Evolutionary conservation across 306 rosid genomes (phyloP).

Genomic region (Acacia melanoxylon): DNA sequence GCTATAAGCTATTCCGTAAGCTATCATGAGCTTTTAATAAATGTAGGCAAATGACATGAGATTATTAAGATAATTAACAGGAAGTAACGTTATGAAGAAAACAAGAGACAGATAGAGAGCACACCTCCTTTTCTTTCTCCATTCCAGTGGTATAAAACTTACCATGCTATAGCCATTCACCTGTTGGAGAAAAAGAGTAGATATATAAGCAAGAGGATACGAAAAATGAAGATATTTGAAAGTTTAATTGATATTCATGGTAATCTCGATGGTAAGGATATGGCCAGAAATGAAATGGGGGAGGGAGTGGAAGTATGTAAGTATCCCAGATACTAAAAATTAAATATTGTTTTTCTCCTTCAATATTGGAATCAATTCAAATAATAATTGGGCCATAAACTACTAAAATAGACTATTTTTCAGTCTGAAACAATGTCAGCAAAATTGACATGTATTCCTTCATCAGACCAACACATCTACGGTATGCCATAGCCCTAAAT

Average conservation of each 20-base stretch:
- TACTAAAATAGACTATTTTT: conserved; percentile 8
- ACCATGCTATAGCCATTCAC: conserved; percentile 69
- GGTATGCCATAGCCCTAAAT: background rate
- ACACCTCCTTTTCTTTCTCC: conserved; percentile 87
- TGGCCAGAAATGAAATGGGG: background rate
- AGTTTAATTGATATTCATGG: conserved; percentile 1
- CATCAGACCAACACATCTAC: background rate
- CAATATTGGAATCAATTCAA: conserved; percentile 9
- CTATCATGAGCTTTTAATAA: background rate
- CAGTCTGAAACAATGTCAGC: background rate
- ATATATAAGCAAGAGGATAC: background rate
- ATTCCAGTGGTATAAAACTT: conserved; percentile 82
- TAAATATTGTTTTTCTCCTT: background rate
- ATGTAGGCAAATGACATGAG: background rate
- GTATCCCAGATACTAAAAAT: background rate
- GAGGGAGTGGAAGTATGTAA: background rate
- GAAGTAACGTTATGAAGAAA: background rate
- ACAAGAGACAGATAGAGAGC: conserved; percentile 1
- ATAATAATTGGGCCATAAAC: background rate
- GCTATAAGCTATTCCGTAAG: background rate
- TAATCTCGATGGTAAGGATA: background rate
- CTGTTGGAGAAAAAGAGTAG: conserved; percentile 37
- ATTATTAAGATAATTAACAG: conserved; percentile 2
- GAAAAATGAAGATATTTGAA: conserved; percentile 2
- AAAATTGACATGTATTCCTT: background rate